These are phyloP conservation scores for Pontederia paniculata DNA, from an alignment of 176 grass and related monocot species.

Conservation along the genomic window DNA sequence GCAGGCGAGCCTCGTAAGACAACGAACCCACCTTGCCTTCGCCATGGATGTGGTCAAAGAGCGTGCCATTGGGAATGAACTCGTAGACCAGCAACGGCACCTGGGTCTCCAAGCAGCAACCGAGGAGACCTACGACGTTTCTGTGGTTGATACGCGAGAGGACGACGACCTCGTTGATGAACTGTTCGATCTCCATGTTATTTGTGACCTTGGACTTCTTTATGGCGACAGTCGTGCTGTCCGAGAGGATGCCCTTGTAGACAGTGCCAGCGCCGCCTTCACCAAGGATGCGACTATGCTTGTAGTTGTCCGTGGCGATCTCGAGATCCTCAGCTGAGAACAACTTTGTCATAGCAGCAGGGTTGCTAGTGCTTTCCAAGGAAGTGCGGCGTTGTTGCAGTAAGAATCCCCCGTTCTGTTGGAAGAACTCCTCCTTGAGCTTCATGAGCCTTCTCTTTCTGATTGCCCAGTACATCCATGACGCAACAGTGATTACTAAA, in stretches of 20 bases:
- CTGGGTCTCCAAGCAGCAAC: too few relatives aligned
- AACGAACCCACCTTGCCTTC: too few relatives aligned
- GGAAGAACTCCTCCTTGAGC: too few relatives aligned
- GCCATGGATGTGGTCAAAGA: too few relatives aligned
- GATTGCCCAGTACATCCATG: neutral
- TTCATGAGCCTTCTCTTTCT: neutral
- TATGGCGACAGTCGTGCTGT: neutral
- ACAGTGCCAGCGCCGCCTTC: too few relatives aligned
- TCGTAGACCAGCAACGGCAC: too few relatives aligned
- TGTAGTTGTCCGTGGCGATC: neutral
- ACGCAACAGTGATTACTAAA: neutral
- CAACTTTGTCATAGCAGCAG: neutral
- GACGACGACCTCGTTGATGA: too few relatives aligned
- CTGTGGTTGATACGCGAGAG: too few relatives aligned
- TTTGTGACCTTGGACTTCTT: slow-evolving; percentile 3
- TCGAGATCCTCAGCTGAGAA: neutral
- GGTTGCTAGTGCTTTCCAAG: neutral
- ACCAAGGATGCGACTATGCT: neutral
- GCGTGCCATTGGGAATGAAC: too few relatives aligned
- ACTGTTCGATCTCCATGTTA: too few relatives aligned
- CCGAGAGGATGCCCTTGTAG: neutral
- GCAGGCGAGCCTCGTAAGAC: too few relatives aligned
- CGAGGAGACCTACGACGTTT: too few relatives aligned
- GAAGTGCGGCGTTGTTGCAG: neutral
- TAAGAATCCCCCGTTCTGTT: neutral